Conservation (phyloP, 805 yeast genomes). For the Vanderwaltozyma tropicalis region DNA sequence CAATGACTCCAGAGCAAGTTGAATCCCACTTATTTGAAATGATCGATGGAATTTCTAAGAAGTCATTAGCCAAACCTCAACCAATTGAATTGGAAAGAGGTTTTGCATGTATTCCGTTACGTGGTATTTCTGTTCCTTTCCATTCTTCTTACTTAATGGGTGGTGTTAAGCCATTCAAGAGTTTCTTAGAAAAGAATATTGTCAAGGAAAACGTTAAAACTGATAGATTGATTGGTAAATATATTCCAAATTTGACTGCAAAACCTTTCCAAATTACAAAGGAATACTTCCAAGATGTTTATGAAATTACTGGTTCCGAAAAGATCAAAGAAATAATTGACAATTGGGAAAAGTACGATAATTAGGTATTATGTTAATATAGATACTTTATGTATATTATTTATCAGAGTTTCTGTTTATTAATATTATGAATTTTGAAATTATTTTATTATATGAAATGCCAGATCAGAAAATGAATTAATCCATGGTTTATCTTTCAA, state of each 20-base stretch:
- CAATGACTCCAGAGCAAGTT: constrained; percentile 78
- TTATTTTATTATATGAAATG: constrained; percentile 31
- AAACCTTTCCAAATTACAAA: constrained; percentile 92
- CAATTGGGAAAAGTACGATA: constrained; percentile 83
- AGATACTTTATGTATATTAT: not conserved
- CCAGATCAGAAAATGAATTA: constrained; percentile 43
- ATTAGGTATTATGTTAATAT: not conserved
- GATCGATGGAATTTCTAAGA: constrained; percentile 72
- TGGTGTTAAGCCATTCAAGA: constrained; percentile 98
- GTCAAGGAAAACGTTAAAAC: constrained; percentile 93
- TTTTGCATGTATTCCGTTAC: constrained; percentile 94
- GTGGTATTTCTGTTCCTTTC: constrained; percentile 99
- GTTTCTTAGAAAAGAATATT: constrained; percentile 91
- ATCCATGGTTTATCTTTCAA: constrained; percentile 32
- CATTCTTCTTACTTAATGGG: constrained; percentile 96
- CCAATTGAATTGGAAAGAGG: constrained; percentile 97
- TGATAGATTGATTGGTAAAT: constrained; percentile 83
- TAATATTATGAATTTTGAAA: not conserved
- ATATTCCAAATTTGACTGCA: constrained; percentile 98
- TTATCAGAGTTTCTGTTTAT: not conserved
- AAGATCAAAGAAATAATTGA: constrained; percentile 84
- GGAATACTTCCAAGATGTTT: constrained; percentile 95
- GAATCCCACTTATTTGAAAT: constrained; percentile 82
- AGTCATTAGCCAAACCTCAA: constrained; percentile 81
- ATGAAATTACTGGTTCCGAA: constrained; percentile 80